Evolutionary conservation across 768 basidiomycete species (phyloP).

Genomic region (Sporobolomyces phaffii): DNA sequence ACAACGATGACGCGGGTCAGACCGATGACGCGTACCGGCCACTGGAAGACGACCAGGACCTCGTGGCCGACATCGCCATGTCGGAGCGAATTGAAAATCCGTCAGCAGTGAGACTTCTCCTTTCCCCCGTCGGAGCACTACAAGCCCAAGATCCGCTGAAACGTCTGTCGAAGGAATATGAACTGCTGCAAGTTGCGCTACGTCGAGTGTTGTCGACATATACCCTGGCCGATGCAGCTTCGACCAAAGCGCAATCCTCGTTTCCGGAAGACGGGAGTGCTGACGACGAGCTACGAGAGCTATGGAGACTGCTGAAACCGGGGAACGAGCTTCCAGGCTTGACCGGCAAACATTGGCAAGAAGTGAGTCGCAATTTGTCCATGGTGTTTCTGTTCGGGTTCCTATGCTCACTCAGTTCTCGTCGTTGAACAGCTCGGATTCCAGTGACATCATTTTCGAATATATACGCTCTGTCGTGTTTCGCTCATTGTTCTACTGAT

Average conservation of each 20-base stretch:
- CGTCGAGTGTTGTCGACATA: conserved; percentile 15
- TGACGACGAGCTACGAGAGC: background rate
- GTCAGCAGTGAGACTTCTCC: background rate
- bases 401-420: background rate
- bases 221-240: conserved; percentile 5
- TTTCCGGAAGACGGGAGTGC: background rate
- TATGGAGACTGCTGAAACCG: conserved; percentile 25
- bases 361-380: background rate
- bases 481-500: background rate
- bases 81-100: conserved; percentile 3
- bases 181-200: conserved; percentile 10
- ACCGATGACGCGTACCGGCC: background rate
- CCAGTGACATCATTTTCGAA: conserved; percentile 10
- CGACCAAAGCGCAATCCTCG: background rate
- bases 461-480: background rate
- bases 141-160: background rate
- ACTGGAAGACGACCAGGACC: background rate
- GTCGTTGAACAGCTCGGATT: conserved; percentile 24
- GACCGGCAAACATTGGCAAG: conserved; percentile 34
- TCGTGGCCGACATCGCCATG: background rate
- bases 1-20: background rate
- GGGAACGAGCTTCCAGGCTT: background rate
- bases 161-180: conserved; percentile 4
- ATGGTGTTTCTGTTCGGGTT: too few species aligned
- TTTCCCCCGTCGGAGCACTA: background rate